phyloP scores from a whole-genome alignment of 2,329 filamentous ascomycete genomes.

The Botrytis fragariae region DNA sequence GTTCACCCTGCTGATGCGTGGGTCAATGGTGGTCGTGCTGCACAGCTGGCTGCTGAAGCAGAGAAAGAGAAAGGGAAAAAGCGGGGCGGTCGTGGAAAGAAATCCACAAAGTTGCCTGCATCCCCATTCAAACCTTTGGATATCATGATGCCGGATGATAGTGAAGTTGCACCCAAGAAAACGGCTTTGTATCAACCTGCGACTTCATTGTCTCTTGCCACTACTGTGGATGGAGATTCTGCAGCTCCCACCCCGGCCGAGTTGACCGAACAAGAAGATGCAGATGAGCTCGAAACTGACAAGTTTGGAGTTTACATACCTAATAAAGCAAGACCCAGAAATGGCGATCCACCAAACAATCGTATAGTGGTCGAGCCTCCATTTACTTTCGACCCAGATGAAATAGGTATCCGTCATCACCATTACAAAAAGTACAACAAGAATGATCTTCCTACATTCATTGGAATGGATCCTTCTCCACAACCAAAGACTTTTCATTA shows the following conservation, averaged over 20 bases:
- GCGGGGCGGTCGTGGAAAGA: slow-evolving; percentile 17
- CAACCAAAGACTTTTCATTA: slow-evolving; percentile 34
- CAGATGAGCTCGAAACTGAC: slow-evolving; percentile 28
- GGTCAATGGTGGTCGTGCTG: slow-evolving; percentile 14
- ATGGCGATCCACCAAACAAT: slow-evolving; percentile 31
- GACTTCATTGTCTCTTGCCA: slow-evolving; percentile 8
- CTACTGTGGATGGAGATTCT: slow-evolving; percentile 25
- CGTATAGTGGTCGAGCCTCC: slow-evolving; percentile 29
- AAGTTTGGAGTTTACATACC: slow-evolving; percentile 32
- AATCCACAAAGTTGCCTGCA: slow-evolving; percentile 16
- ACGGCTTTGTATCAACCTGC: slow-evolving; percentile 25
- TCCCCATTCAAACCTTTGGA: slow-evolving; percentile 9
- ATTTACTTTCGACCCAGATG: slow-evolving; percentile 33
- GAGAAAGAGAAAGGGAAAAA: slow-evolving; percentile 16
- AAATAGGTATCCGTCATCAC: slow-evolving; percentile 37
- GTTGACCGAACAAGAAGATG: slow-evolving; percentile 28
- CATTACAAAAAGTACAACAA: slow-evolving; percentile 28
- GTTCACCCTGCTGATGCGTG: slow-evolving; percentile 17
- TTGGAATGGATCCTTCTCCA: slow-evolving; percentile 32
- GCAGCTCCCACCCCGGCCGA: slow-evolving; percentile 27
- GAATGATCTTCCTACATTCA: slow-evolving; percentile 29
- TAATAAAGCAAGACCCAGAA: slow-evolving; percentile 30
- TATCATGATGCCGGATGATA: slow-evolving; percentile 11
- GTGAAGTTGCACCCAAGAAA: slow-evolving; percentile 22
- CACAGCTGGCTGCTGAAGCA: slow-evolving; percentile 16